These are phyloP conservation scores for Cladosporium sp. DNA, from an alignment of 2,329 filamentous ascomycete species.

Conservation along the genomic window DNA sequence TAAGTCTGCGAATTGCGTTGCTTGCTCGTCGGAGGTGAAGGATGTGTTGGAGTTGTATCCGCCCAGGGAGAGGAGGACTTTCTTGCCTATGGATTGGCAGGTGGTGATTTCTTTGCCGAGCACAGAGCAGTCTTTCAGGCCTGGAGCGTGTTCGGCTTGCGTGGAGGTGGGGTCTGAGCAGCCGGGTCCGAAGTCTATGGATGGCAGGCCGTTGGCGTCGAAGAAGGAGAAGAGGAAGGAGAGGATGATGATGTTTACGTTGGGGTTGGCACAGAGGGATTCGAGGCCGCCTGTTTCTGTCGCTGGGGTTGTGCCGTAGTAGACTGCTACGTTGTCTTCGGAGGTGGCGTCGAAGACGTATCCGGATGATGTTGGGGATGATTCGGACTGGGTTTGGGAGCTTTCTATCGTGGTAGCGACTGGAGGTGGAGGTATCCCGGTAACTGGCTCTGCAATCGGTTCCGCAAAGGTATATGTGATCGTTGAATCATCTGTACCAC, in stretches of 20 bases:
- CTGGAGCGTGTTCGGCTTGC: constrained; percentile 33
- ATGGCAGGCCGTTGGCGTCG: constrained; percentile 35
- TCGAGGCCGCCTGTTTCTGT: constrained; percentile 42
- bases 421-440: no score
- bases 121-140: constrained; percentile 36
- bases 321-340: constrained; percentile 49
- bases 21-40: constrained; percentile 28
- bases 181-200: constrained; percentile 31
- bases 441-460: no score
- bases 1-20: constrained; percentile 27
- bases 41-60: constrained; percentile 30
- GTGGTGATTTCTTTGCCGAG: constrained; percentile 38
- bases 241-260: constrained; percentile 52
- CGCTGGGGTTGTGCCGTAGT: constrained; percentile 51
- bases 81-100: constrained; percentile 41
- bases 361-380: neutral
- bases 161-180: constrained; percentile 26
- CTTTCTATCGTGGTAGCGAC: no score
- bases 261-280: constrained; percentile 48
- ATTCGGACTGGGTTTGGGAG: no score
- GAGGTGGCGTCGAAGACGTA: constrained; percentile 37
- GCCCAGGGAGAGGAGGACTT: constrained; percentile 44
- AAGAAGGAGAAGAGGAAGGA: constrained; percentile 54
- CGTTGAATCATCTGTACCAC: no score
- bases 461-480: neutral